Evolutionary conservation across 73 alveolate genomes (phyloP), one percentile per base, ranked within the genome.

Genomic region (Effrenium voratum): DNA sequence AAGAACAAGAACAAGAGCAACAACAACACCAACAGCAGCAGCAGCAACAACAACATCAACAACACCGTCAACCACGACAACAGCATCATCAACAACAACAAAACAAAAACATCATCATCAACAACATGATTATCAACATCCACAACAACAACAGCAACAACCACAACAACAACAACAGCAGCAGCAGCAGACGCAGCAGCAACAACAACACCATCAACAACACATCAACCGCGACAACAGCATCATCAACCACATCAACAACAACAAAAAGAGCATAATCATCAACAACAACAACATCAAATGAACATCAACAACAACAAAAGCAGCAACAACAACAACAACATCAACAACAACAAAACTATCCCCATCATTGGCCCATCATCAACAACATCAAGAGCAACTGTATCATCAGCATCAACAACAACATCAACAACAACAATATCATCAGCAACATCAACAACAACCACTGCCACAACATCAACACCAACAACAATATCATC

Each of bases 251-350:
- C 30, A n/a, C 82, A 70, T 15, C 82, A 70, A n/a, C 82, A 70
- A n/a, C 82, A 70, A 5, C 82, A 70, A n/a, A 44, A 70, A n/a
- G 49, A 70, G 30, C 82, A 70, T 70, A 44, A 70, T 70, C 82
- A 70, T 70, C 82, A 70, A n/a, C 82, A 70, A n/a, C 82, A 70
- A n/a, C 82, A 70, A n/a, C 82, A 70, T 70, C 82, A 70, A n/a
- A n/a, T n/a, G 49, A 70, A n/a, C 82, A n/a, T 70, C 82, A n/a
- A n/a, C 82, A 70, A n/a, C 82, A 32, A 5, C 82, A 70, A 5
- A 44, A 70, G 30, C 82, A 70, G 30, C 82, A n/a, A 19, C 82
- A 70, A n/a, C 82, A n/a, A 5, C 82, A 70, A n/a, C 82, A 70
- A 3, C 82, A n/a, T 36, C 82, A 70, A 2, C 82, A n/a, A 10